Conservation (phyloP, 1,139 yeast species). For the Pichia norvegensis region DNA sequence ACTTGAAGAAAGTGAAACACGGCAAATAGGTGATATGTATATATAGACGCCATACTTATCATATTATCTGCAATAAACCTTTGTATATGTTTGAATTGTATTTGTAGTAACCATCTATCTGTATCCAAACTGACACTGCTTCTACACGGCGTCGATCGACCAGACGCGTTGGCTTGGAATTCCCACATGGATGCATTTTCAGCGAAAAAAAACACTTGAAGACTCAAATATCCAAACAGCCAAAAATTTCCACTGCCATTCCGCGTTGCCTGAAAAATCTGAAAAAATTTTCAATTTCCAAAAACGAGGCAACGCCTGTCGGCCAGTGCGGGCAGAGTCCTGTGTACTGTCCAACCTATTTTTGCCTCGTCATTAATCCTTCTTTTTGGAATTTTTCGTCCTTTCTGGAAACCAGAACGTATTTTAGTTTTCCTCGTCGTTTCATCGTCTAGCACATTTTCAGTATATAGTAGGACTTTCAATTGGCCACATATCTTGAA, state of each 20-base stretch:
- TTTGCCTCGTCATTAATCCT: not conserved
- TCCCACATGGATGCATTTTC: too few relatives aligned
- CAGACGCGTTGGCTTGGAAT: too few relatives aligned
- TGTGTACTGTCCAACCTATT: constrained; percentile 1
- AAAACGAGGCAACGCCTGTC: not conserved
- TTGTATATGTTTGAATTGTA: not conserved
- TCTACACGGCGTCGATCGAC: too few relatives aligned
- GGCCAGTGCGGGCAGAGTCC: not conserved
- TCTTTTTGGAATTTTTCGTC: not conserved
- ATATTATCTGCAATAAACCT: not conserved
- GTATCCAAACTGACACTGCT: too few relatives aligned
- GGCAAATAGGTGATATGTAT: not conserved
- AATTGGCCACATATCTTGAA: constrained; percentile 8
- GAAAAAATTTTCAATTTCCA: not conserved
- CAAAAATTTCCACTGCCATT: too few relatives aligned
- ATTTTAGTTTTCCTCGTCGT: constrained; percentile 16
- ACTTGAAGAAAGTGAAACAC: constrained; percentile 37
- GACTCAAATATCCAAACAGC: too few relatives aligned
- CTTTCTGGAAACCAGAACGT: constrained; percentile 9
- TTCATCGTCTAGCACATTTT: constrained; percentile 8
- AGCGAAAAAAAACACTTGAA: too few relatives aligned
- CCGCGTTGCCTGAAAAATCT: not conserved
- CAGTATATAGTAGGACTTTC: constrained; percentile 10
- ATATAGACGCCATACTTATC: not conserved
- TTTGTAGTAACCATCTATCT: too few relatives aligned